phyloP scores from a whole-genome alignment of 345 rosid genomes.

The Gossypium australe region DNA sequence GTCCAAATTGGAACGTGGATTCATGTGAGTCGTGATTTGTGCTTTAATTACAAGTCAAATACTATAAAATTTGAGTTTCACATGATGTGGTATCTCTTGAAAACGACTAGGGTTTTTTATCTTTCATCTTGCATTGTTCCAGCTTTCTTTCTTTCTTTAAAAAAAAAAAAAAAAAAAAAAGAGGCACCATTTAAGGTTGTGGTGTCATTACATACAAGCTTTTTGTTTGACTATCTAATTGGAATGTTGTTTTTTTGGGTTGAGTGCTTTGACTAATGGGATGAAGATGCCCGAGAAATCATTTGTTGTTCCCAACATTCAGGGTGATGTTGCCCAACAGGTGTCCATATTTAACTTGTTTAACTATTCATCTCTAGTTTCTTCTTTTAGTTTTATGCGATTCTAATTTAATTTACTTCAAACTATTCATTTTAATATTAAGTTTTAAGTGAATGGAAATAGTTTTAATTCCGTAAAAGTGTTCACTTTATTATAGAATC shows the following conservation, averaged over 20 bases:
- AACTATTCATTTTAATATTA: no score
- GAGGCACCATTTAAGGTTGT: conserved; percentile 5
- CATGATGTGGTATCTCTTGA: conserved; percentile 19
- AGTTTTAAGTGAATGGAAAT: no score
- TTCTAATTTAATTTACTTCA: background rate
- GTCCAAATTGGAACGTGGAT: conserved; percentile 19
- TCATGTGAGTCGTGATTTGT: conserved; percentile 3
- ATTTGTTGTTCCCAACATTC: background rate
- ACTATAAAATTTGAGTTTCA: background rate
- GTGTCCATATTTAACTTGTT: background rate
- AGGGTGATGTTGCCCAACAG: conserved; percentile 9
- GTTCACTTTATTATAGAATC: no score
- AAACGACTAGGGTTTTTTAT: background rate
- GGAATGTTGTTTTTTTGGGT: background rate
- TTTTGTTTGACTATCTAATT: background rate
- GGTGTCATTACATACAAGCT: background rate
- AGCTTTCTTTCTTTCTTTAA: background rate
- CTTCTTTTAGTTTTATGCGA: background rate
- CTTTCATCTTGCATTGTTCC: conserved; percentile 10
- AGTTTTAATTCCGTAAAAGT: no score
- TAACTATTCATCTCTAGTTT: background rate
- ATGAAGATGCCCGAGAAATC: background rate
- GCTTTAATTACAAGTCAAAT: conserved; percentile 19
- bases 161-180: background rate
- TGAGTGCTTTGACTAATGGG: conserved; percentile 2